These are phyloP conservation scores for Aspergillus asperescens DNA, from an alignment of 495 filamentous ascomycete genomes.

Conservation along the genomic window DNA sequence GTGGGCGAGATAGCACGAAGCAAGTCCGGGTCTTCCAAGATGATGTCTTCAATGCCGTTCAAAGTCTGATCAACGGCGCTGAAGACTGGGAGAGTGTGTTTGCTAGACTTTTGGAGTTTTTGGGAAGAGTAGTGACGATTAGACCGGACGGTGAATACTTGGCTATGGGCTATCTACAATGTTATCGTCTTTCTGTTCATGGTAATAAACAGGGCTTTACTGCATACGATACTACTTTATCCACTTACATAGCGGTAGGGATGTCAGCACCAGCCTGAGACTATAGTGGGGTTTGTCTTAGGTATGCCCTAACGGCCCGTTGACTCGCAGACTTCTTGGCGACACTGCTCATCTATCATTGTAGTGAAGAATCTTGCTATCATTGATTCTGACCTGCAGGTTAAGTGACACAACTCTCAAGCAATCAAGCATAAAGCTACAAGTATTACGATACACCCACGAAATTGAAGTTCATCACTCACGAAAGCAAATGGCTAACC, in stretches of 20 bases:
- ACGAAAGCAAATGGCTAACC: background rate
- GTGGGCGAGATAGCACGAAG: slow-evolving; percentile 61
- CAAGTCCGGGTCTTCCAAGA: slow-evolving; percentile 63
- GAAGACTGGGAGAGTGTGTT: background rate
- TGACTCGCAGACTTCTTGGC: too few relatives aligned
- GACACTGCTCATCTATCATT: too few relatives aligned
- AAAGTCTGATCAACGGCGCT: background rate
- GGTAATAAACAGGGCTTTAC: too few relatives aligned
- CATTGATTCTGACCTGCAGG: background rate
- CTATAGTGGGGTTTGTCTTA: too few relatives aligned
- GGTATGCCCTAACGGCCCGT: too few relatives aligned
- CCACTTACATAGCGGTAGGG: too few relatives aligned
- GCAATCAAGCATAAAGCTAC: background rate
- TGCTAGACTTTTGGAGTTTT: background rate
- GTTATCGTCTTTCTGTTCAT: too few relatives aligned
- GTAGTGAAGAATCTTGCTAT: too few relatives aligned
- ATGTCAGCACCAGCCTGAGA: too few relatives aligned
- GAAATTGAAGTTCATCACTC: background rate
- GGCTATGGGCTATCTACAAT: too few relatives aligned
- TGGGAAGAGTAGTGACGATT: background rate
- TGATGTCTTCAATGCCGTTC: slow-evolving; percentile 22
- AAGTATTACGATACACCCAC: background rate
- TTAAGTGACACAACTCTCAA: background rate
- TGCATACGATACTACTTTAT: too few relatives aligned
- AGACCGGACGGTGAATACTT: background rate